Conservation (phyloP, 2,329 filamentous ascomycete genomes). For the Verticillium alfalfae region DNA sequence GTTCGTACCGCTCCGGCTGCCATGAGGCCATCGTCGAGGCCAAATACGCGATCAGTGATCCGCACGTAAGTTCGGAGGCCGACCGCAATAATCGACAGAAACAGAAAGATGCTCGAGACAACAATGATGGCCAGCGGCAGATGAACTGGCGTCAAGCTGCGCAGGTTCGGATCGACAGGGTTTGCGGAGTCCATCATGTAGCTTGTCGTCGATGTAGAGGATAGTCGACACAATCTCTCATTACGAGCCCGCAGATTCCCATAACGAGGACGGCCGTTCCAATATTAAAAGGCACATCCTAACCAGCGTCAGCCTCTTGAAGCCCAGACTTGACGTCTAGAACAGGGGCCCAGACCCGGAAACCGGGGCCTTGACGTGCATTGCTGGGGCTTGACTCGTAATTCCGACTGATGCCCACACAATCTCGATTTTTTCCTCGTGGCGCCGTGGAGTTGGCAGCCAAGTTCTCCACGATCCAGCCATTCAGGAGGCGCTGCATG, state of each 20-base stretch:
- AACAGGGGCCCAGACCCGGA: neutral
- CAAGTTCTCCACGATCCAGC: neutral
- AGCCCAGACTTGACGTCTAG: neutral
- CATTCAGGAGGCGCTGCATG: neutral
- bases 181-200: neutral
- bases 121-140: constrained; percentile 6
- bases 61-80: constrained; percentile 11
- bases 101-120: constrained; percentile 12
- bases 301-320: neutral
- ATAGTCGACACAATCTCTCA: constrained; percentile 27
- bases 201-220: constrained; percentile 17
- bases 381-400: neutral
- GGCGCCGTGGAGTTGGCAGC: neutral
- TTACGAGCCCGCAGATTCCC: neutral
- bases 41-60: constrained; percentile 3
- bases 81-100: constrained; percentile 11
- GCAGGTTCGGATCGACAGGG: neutral
- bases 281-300: neutral
- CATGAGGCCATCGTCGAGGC: constrained; percentile 12
- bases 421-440: neutral
- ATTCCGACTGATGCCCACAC: neutral
- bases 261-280: neutral
- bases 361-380: neutral
- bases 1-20: constrained; percentile 2
- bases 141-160: neutral